A percentile compares a stretch with the other conserved stretches of the same genome.
These are phyloP conservation scores for Acacia crassicarpa DNA, from an alignment of 306 rosid genomes.

Conservation along the genomic window DNA sequence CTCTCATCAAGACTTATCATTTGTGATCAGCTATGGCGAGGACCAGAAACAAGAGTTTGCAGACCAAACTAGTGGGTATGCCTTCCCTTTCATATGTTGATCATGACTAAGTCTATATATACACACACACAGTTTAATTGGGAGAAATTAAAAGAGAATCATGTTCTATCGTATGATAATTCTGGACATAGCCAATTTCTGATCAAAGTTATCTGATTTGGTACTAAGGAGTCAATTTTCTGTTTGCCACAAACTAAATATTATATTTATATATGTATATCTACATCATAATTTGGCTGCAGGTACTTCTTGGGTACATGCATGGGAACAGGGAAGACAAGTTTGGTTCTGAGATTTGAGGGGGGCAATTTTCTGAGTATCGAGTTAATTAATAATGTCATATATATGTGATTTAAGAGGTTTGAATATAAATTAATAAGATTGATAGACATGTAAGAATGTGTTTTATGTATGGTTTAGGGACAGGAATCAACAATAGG, in stretches of 20 bases:
- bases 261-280: background rate
- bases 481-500: conserved; percentile 90
- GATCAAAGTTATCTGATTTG: background rate
- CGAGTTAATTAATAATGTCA: conserved; percentile 40
- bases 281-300: background rate
- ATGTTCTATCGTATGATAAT: background rate
- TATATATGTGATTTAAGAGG: background rate
- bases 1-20: too few relatives aligned
- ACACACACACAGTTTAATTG: too few relatives aligned
- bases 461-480: background rate
- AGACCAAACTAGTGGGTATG: too few relatives aligned
- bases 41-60: too few relatives aligned
- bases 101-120: too few relatives aligned
- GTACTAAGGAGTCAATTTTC: background rate
- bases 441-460: too few relatives aligned
- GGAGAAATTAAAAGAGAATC: too few relatives aligned
- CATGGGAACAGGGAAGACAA: conserved; percentile 77
- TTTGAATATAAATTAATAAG: too few relatives aligned
- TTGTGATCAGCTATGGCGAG: too few relatives aligned
- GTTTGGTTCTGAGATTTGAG: conserved; percentile 84
- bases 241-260: background rate
- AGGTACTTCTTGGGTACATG: conserved; percentile 92
- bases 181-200: background rate
- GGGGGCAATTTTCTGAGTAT: conserved; percentile 79
- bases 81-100: too few relatives aligned